Conservation (phyloP, 2,329 filamentous ascomycete genomes). For the Talaromyces amestolkiae region DNA sequence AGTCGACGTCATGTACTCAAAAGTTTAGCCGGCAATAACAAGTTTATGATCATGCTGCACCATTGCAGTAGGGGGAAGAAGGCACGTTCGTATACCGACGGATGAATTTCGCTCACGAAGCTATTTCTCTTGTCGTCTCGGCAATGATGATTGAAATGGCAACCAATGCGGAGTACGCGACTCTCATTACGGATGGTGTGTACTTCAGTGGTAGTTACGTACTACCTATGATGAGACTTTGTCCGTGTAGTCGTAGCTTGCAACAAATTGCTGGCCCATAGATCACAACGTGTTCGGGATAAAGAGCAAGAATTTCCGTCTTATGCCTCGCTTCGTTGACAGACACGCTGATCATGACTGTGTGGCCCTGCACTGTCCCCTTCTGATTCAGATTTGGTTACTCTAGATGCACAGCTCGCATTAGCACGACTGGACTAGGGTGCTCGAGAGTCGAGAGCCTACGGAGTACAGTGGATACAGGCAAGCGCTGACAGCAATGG, state of each 20-base stretch:
- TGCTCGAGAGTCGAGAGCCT: neutral
- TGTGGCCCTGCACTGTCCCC: slow-evolving; percentile 2
- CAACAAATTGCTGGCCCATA: neutral
- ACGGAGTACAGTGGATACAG: neutral
- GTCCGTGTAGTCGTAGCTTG: neutral
- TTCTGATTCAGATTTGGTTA: neutral
- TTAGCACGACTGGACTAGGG: neutral
- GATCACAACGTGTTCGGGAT: neutral
- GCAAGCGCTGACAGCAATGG: neutral
- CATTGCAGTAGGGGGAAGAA: neutral
- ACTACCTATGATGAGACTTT: neutral
- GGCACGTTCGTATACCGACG: neutral
- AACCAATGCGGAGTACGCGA: neutral
- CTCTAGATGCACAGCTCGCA: slow-evolving; percentile 2
- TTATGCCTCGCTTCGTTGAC: neutral
- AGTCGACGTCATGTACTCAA: neutral
- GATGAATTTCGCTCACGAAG: neutral
- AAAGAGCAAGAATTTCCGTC: neutral
- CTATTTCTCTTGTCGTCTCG: neutral
- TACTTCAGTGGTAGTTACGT: neutral
- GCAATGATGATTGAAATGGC: neutral
- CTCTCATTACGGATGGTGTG: neutral
- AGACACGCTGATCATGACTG: slow-evolving; percentile 2
- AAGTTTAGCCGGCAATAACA: neutral
- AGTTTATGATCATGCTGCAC: neutral